Evolutionary conservation across 2,329 filamentous ascomycete genomes (phyloP), one percentile per base, ranked within the genome.

Genomic region (Huntiella abstrusa): DNA sequence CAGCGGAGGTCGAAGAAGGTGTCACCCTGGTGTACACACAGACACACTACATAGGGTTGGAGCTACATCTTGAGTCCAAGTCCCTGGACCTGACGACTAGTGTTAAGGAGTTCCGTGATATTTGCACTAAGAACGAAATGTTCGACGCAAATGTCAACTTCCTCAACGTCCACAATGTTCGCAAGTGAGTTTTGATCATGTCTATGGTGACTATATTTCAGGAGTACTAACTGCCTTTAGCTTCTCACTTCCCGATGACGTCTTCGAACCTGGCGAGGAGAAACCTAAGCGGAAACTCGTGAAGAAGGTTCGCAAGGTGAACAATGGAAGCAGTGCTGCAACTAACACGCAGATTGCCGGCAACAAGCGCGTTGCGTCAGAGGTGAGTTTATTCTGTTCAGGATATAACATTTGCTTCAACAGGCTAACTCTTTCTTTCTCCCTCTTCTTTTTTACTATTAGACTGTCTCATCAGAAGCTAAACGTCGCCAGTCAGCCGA

Each of bases 41-140:
- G 17, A 95, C 87, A 1, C 88, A 87, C 60, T 98, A 96, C 58
- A 85, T 98, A 57, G 91, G 91, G 33, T 69, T 96, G 41, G 81
- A 88, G 55, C 64, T 95, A 47, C 70, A 71, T 34, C 73, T 79
- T 66, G 80, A 83, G 85, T 72, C 75, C 50, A 83, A 78, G 64
- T 73, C 74, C 39, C 71, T 87, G 43, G 82, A 88, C 59, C 73
- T 88, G 17, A 82, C 87, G 15, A 80, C 74, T 55, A 80, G 91
- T 54, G 86, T 93, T 22, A 73, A 81, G 46, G 77, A 85, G 47
- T 98, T 95, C 67, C 93, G 86, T 64, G 69, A 73, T n/a, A 72
- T 80, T 45, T 92, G 87, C 61, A 79, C 69, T 34, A 70, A 69
- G 35, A 91, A 83, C 76, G 68, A 80, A 40, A 77, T 80, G 48